Evolutionary conservation across 148 eudicot species (phyloP), one percentile per base, ranked within the genome.

Genomic region (Chenopodium album): DNA sequence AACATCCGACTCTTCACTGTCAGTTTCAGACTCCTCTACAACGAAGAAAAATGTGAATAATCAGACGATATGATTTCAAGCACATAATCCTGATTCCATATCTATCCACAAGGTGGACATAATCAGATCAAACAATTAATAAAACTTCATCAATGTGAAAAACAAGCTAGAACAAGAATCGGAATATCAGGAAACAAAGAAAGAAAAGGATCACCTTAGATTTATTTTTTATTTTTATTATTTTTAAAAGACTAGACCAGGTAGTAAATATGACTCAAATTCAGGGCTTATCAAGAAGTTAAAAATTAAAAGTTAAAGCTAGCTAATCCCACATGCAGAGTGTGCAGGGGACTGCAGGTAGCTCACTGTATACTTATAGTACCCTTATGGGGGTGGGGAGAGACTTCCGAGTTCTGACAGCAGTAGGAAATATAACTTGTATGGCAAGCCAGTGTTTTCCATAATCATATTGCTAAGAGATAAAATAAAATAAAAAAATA

Each of bases 1-100:
- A 78, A 89, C 90, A 89, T 91, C 92, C 28, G 94, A 88, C 78
- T 86, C 94, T 84, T 86, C 94, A 82, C 90, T 91, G 86, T 91
- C 94, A 66, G 91, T 88, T 76, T 91, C 92, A 64, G 91, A 90
- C 84, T 91, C 91, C 71, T 87, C 94, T 90, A 89, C 84, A 83
- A 82, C 68, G 31, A 74, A 79, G 66, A 84, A 83, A 22, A 54
- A 59, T 73, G 79, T 16, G 32, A 59, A 52, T 77, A 12, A 34
- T 81, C 76, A 83, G 62, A 85, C 82, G 4, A 71, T 22, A 79
- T 37, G 26, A 23, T 14, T 41, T 67, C 28, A 50, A 76, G 56
- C 78, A 75, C 37, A 74, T 32, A 14, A 71, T 76, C 77, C 37
- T 80, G 46, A 66, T 65, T 56, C 73, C 63, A 5, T 73, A 82